Base-by-base conservation (phyloP, 305 asterid genomes). In the Fraxinus sp. region DNA sequence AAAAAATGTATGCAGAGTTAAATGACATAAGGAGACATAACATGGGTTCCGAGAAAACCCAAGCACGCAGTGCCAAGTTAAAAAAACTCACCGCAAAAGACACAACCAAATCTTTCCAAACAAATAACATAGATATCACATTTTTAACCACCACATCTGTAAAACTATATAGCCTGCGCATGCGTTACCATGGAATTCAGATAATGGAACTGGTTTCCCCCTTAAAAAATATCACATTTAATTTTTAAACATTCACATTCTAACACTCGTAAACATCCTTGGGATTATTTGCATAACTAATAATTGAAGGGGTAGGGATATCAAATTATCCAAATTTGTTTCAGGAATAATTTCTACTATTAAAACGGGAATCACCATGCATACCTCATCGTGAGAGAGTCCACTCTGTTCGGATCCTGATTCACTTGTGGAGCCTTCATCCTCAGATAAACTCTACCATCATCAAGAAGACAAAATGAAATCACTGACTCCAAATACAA, bases 341-440 rank as follows among this genome's bases (percentile, higher is more conserved):
- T 39, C 22, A 2, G 18, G 4, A 24, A n/a, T 28, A 13, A 9
- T 68, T 68, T 3, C 71, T 10, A 59, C 55, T 52, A 33, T 20
- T 22, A 80, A 39, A 83, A 28, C 14, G 78, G 85, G 49, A 83
- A 83, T 83, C 78, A 72, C 79, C 84, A 86, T 83, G 84, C 32
- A 72, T 90, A 91, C 96, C 97, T 93, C 93, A 86, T 90, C 87
- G 14, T 83, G 86, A 2, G 91, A 85, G 82, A 76, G 71, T 39
- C 88, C 84, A 83, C 88, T 84, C 13, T 83, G 83, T 78, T 91
- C 91, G 0, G 92, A 85, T 30, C 86, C 92, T 13, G 97, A 84
- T 32, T 85, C 89, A 41, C 85, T 85, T 76, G 26, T 20, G 9
- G 91, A 84, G 84, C 57, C 90, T 71, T 80, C 93, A 41, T 82